phyloP scores from a whole-genome alignment of 1,139 yeast genomes.

The Kodamaea alishanica region DNA sequence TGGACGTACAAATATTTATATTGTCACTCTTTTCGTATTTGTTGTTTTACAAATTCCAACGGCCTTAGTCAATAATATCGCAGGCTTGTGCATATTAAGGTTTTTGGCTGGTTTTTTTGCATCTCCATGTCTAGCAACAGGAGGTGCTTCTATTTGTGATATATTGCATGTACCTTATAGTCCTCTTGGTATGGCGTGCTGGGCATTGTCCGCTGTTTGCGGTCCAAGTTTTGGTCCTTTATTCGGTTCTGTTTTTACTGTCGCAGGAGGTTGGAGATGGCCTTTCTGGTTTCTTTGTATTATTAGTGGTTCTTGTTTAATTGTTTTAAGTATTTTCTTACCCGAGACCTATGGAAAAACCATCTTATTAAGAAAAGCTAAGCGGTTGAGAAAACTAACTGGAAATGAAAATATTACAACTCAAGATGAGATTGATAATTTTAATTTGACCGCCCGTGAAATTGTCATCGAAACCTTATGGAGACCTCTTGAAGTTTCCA shows the following conservation, averaged over 20 bases:
- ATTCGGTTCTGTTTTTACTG: conserved; percentile 30
- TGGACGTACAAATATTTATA: conserved; percentile 49
- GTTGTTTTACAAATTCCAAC: conserved; percentile 31
- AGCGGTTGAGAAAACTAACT: conserved; percentile 32
- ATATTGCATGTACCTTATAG: conserved; percentile 24
- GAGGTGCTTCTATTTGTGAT: conserved; percentile 36
- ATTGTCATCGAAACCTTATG: conserved; percentile 42
- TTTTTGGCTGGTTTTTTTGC: conserved; percentile 35
- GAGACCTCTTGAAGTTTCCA: conserved; percentile 44
- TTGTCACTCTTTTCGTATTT: conserved; percentile 27
- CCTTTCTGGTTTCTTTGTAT: conserved; percentile 39
- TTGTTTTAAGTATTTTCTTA: conserved; percentile 24
- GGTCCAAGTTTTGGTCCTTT: conserved; percentile 40
- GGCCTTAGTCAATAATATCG: conserved; percentile 30
- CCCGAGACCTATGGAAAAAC: conserved; percentile 38
- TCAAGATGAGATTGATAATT: conserved; percentile 27
- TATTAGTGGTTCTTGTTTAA: conserved; percentile 25
- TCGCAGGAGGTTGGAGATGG: conserved; percentile 36
- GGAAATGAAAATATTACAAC: conserved; percentile 31
- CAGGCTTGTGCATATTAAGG: conserved; percentile 30
- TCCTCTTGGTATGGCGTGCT: conserved; percentile 32
- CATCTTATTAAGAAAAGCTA: conserved; percentile 34
- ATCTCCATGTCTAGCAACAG: conserved; percentile 35
- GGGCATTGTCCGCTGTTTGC: conserved; percentile 35
- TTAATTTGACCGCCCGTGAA: conserved; percentile 17